Evolutionary conservation across 164 flowering plant species (phyloP).

Genomic region (Akebia trifoliata): DNA sequence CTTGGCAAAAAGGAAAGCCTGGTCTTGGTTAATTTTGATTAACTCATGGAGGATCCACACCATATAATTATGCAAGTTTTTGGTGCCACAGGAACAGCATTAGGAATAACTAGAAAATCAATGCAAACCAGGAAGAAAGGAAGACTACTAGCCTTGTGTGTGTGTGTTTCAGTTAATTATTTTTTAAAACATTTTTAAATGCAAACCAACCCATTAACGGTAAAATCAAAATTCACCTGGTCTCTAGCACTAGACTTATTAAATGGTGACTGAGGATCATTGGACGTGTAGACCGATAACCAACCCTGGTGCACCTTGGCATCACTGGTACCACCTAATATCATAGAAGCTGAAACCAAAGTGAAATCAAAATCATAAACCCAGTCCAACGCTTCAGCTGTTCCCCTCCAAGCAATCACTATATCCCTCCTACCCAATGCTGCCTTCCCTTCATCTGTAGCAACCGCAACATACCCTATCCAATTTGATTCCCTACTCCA

Average conservation of each 20-base stretch:
- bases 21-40: too few species aligned
- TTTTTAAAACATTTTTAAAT: background rate
- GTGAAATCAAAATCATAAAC: slow-evolving; percentile 30
- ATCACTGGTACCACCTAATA: slow-evolving; percentile 8
- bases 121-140: too few species aligned
- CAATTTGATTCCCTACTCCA: slow-evolving; percentile 45
- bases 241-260: slow-evolving; percentile 40
- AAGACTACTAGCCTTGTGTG: too few species aligned
- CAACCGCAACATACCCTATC: slow-evolving; percentile 59
- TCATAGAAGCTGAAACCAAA: slow-evolving; percentile 25
- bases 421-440: slow-evolving; percentile 43
- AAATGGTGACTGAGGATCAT: slow-evolving; percentile 32
- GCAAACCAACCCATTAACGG: too few species aligned
- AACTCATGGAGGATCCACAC: too few species aligned
- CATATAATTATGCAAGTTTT: too few species aligned
- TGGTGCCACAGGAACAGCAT: too few species aligned
- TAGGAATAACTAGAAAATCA: too few species aligned
- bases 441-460: slow-evolving; percentile 43
- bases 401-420: slow-evolving; percentile 49
- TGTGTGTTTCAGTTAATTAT: background rate
- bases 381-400: slow-evolving; percentile 33
- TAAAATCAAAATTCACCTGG: slow-evolving; percentile 33
- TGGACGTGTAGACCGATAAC: slow-evolving; percentile 37
- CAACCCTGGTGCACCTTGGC: slow-evolving; percentile 36
- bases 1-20: too few species aligned